Evolutionary conservation across 805 yeast genomes (phyloP).

Genomic region (Candida lessepsii): DNA sequence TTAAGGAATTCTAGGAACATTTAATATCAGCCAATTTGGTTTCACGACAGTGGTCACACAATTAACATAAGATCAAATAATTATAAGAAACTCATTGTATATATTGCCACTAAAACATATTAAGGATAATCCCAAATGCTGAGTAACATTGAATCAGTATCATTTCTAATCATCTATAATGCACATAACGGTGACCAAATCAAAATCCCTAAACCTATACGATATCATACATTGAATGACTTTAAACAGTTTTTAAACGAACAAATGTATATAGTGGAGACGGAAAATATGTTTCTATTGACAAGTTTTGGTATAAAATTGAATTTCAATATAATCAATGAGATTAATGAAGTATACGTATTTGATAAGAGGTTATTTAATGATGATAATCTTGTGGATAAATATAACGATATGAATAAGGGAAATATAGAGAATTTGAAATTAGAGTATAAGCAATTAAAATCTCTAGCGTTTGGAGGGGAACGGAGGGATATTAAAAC

Average conservation of each 20-base stretch:
- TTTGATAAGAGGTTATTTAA: conserved; percentile 63
- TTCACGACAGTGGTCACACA: too few species aligned
- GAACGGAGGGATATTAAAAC: conserved; percentile 15
- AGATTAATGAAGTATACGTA: conserved; percentile 54
- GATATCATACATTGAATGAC: conserved; percentile 33
- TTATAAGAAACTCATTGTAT: too few species aligned
- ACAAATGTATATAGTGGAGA: conserved; percentile 23
- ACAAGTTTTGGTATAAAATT: conserved; percentile 66
- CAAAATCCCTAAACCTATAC: conserved; percentile 40
- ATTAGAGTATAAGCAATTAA: conserved; percentile 11
- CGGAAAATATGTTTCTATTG: conserved; percentile 47
- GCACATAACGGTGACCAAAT: conserved; percentile 36
- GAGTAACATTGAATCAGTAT: conserved; percentile 12
- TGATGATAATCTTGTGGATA: conserved; percentile 8
- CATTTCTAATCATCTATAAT: conserved; percentile 32
- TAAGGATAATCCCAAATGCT: background rate
- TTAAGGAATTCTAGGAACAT: background rate
- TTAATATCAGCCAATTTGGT: background rate
- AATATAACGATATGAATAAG: conserved; percentile 14
- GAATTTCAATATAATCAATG: conserved; percentile 51
- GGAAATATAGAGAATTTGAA: conserved; percentile 12
- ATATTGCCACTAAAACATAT: too few species aligned
- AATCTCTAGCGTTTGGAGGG: background rate
- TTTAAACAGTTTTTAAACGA: conserved; percentile 32
- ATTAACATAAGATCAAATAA: too few species aligned